Evolutionary conservation across 257 asterid genomes (phyloP), one percentile per base, ranked within the genome.

Genomic region (Plantago elongata): DNA sequence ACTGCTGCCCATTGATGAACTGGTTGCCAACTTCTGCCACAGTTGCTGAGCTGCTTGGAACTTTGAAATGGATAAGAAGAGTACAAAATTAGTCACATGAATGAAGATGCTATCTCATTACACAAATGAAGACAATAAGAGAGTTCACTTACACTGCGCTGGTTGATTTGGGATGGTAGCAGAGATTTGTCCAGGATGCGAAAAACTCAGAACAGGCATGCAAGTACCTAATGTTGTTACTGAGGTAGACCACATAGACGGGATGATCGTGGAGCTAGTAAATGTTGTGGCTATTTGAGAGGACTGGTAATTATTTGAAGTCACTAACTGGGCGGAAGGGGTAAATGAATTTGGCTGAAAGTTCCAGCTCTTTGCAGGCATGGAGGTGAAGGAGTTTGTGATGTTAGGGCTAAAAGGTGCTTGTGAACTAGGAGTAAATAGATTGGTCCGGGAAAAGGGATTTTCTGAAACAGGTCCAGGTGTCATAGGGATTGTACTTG

Each of bases 21-120:
- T 51, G 57, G 13, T 14, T 51, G 57, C 57, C 57, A 51, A 51
- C 57, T 51, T 51, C 57, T 51, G 18, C 29, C 38, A 51, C 57
- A 16, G 57, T 5, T 51, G 57, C 10, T 51, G 10, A 8, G 57
- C 57, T 11, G 38, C 57, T 51, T 18, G 57, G 29, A 51, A 34
- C 57, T 51, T 51, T 7, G 4, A 51, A 34, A 51, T 51, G 13
- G 14, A 18, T 17, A 51, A 34, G n/a, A 50, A 34, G 38, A 15
- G 1, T 34, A 13, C 14, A 55, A 12, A 29, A 27, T 30, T n/a
- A 55, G 45, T 34, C 30, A 45, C 40, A 40, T 55, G 61, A 40
- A 55, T 13, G 40, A 34, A 34, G 9, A 13, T 55, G 5, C 42
- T 56, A 56, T 12, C 10, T n/a, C 13, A 56, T n/a, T 34, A 34